Evolutionary conservation across 306 rosid genomes (phyloP).

Genomic region (Sindora glabra): DNA sequence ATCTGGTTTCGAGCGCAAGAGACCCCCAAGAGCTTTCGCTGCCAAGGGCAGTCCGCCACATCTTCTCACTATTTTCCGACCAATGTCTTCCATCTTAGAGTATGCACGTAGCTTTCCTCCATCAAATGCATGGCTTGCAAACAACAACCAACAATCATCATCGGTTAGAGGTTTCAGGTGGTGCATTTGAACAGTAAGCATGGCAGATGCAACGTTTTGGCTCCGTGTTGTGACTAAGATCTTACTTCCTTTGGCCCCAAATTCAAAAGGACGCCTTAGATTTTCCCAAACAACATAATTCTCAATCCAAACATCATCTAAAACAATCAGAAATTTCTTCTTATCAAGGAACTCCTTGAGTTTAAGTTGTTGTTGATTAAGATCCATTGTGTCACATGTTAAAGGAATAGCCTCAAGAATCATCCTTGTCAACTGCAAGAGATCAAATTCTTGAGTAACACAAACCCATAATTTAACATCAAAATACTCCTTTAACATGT

Average conservation of each 20-base stretch:
- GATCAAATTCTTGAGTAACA: not conserved
- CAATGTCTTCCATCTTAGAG: constrained; percentile 4
- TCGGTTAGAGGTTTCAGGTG: not conserved
- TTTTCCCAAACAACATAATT: constrained; percentile 11
- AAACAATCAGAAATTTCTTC: constrained; percentile 18
- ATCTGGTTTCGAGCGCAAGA: constrained; percentile 11
- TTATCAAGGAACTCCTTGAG: not conserved
- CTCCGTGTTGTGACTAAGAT: constrained; percentile 20
- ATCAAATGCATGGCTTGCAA: constrained; percentile 13
- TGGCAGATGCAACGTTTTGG: constrained; percentile 7
- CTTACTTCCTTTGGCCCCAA: constrained; percentile 15
- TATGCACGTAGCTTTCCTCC: not conserved
- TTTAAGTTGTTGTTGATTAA: not conserved
- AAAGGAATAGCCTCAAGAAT: constrained; percentile 9
- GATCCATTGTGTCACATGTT: not conserved
- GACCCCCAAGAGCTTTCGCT: constrained; percentile 20
- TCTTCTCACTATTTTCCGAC: constrained; percentile 13
- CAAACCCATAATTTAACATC: not conserved
- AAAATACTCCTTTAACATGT: not conserved
- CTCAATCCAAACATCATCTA: constrained; percentile 34
- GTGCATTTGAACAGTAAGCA: constrained; percentile 3
- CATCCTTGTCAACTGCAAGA: not conserved
- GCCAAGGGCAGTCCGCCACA: constrained; percentile 23
- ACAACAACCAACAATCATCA: constrained; percentile 25
- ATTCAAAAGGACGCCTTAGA: constrained; percentile 2